A percentile compares a stretch with the other conserved stretches of the same genome.
Conservation (phyloP, 805 yeast species). For the Sugiyamaella marilandica region DNA sequence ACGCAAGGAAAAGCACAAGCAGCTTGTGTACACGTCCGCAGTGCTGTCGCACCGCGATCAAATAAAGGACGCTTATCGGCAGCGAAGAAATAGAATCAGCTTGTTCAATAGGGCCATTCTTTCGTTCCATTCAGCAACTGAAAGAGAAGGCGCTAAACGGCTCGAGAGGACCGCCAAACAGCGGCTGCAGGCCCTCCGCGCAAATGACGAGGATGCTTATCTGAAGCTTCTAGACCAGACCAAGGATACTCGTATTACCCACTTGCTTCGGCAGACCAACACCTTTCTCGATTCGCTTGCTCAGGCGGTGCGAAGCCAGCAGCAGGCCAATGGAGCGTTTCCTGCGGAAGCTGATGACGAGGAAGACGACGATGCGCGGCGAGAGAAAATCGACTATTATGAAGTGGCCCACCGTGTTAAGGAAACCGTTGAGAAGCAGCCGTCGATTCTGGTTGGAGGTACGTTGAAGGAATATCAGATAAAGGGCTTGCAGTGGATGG, state of each 20-base stretch:
- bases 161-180: conserved; percentile 94
- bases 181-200: conserved; percentile 93
- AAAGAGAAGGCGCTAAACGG: conserved; percentile 83
- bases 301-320: conserved; percentile 86
- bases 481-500: conserved; percentile 98
- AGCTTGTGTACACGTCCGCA: conserved; percentile 28
- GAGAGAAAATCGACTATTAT: conserved; percentile 80
- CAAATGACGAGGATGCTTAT: conserved; percentile 97
- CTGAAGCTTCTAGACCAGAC: conserved; percentile 92
- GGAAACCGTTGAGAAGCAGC: conserved; percentile 77
- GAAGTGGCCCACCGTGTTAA: conserved; percentile 86
- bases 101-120: conserved; percentile 34
- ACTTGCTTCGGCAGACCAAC: conserved; percentile 85
- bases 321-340: conserved; percentile 45
- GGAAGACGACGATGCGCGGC: conserved; percentile 42
- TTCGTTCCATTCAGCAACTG: conserved; percentile 66
- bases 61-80: conserved; percentile 23
- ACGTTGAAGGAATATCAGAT: conserved; percentile 87
- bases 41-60: conserved; percentile 26
- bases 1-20: conserved; percentile 33
- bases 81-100: conserved; percentile 18
- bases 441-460: conserved; percentile 84
- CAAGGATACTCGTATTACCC: conserved; percentile 96
- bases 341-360: conserved; percentile 28
- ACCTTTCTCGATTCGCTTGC: conserved; percentile 85